Evolutionary conservation across 2,329 filamentous ascomycete genomes (phyloP), one percentile per base, ranked within the genome.

Genomic region (Byssoonygena ceratinophila): DNA sequence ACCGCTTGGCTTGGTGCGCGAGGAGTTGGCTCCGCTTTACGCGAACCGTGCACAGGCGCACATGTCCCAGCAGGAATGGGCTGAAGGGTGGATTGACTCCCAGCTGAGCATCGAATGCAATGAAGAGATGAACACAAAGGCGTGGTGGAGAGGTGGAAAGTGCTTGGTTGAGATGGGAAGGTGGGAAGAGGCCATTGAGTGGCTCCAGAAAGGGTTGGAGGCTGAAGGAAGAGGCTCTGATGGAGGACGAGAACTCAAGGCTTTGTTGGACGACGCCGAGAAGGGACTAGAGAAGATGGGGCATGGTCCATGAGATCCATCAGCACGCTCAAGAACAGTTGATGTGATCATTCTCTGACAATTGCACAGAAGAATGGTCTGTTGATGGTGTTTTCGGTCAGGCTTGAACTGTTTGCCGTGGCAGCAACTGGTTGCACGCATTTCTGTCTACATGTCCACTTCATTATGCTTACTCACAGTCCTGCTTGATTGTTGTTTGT

Each of bases 111-210:
- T 95, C 40, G 90, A 95, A 75, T 83, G 87, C 57, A 90, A 91
- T 76, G 80, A 82, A 59, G 78, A 84, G 39, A 89, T 85, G 36
- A 97, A 98, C 68, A 82, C 87, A 1, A 97, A 97, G 80, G 90
- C 83, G 0, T 97, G 91, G 88, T 96, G 88, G 84, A 77, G 92
- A 56, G 76, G 87, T 56, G 92, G 87, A 8, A 82, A 82, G 72
- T 94, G 88, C 65, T 70, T 97, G 64, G 71, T 84, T 59, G 92
- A 98, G 80, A 97, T 97, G 92, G 85, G 85, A 1, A 71, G 91
- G 55, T 71, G 87, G 63, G 82, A 86, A 52, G 91, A 97, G 79
- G 89, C 90, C 0, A 76, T 76, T 61, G 81, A 83, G 57, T 94
- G 89, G 81, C 77, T 95, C 37, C 78, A 77, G 59, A 77, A 80